phyloP scores from a whole-genome alignment of 2,329 filamentous ascomycete genomes.

The Truncatella angustata region DNA sequence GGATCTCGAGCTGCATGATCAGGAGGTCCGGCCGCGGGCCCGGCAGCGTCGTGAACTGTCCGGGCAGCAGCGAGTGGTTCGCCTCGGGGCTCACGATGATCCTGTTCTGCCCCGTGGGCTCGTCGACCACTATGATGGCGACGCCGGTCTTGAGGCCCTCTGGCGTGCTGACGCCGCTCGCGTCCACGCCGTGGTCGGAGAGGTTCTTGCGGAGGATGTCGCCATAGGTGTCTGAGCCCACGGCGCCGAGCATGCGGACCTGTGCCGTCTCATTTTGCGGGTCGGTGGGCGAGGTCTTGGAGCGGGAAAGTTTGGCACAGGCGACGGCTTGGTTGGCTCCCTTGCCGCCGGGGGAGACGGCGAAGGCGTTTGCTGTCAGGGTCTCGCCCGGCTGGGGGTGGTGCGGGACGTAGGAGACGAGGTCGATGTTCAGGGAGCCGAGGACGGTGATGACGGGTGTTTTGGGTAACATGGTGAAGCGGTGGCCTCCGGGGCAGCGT shows the following conservation, averaged over 20 bases:
- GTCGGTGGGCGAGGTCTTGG: conserved; percentile 30
- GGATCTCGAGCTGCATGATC: conserved; percentile 78
- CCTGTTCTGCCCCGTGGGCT: conserved; percentile 70
- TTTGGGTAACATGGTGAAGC: conserved; percentile 9
- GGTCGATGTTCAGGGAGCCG: conserved; percentile 92
- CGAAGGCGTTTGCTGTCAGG: conserved; percentile 74
- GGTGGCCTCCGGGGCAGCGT: not conserved
- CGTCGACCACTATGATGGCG: conserved; percentile 74
- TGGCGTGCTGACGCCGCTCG: conserved; percentile 45
- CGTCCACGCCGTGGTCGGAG: conserved; percentile 59
- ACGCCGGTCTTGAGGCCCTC: conserved; percentile 59
- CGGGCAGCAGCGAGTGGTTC: conserved; percentile 51
- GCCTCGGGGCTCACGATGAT: conserved; percentile 73
- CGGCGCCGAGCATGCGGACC: conserved; percentile 72
- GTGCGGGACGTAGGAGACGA: conserved; percentile 83
- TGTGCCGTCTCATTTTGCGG: conserved; percentile 28
- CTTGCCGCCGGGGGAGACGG: conserved; percentile 84
- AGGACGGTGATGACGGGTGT: conserved; percentile 70
- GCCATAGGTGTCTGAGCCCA: conserved; percentile 69
- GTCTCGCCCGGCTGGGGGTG: conserved; percentile 86
- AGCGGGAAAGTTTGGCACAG: conserved; percentile 74
- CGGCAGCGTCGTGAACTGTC: conserved; percentile 32
- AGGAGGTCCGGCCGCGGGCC: conserved; percentile 56
- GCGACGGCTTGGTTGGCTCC: conserved; percentile 95
- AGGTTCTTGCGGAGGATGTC: conserved; percentile 58